Base-by-base conservation (phyloP, 2,329 filamentous ascomycete genomes). In the Pseudopyrenochaeta lycopersici region DNA sequence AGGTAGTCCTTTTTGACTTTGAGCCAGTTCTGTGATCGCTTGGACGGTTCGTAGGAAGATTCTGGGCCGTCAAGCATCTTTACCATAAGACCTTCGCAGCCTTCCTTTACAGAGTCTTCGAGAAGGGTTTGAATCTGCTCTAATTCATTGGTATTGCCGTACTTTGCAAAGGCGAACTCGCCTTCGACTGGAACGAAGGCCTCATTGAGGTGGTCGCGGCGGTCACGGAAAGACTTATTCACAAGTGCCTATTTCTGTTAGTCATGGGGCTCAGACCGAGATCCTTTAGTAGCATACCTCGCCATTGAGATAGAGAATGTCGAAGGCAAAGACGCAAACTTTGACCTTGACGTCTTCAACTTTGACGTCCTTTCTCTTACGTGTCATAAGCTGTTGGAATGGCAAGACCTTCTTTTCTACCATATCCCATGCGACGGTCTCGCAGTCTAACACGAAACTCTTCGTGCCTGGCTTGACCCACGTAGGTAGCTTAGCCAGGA, bases 1-100 rank as follows among this genome's bases (percentile, higher is more conserved):
- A 99, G 90, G 74, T 99, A 99, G 72, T 99, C 95, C 73, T 99
- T 99, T 77, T 99, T 99, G 77, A 98, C 79, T 83, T 99, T 99
- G 62, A 99, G 89, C 95, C 95, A 99, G 72, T 99, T 99, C 54
- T 95, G 90, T 77, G 91, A 96, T 61, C 95, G 89, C 75, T 96
- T 97, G 69, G 91, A 96, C 17, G 95, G 95, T 77, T 98, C 94
- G 73, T 99, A 99, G 66, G 91, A 91, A 64, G 91, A 96, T 76
- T 97, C 94, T 6, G 85, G 81, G 0, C 94, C 95, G 73, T 98
- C 94, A 54, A 99, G 80, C 95, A 99, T 99, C 81, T 99, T 99
- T 12, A 99, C 95, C 95, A 99, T 99, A 47, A 99, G 82, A 10
- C 95, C 95, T 80, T 99, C 95, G 71, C 95, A 99, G 0, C 92